These are phyloP conservation scores for Myxozyma melibiosi DNA, from an alignment of 805 yeast genomes.

Conservation along the genomic window DNA sequence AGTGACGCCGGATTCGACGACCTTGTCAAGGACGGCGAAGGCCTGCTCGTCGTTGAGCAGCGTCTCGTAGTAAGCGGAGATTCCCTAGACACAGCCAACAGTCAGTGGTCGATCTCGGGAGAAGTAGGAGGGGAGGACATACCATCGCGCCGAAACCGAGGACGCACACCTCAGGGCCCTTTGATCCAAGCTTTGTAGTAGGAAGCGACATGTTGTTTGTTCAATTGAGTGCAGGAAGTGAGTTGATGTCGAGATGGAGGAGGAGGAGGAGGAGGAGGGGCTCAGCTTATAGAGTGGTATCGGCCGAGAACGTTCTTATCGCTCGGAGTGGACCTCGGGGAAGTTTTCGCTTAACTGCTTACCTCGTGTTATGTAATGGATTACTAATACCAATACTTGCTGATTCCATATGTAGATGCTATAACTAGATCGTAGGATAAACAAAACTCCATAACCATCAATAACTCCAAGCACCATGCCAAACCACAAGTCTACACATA, in stretches of 20 bases:
- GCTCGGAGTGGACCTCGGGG: too few relatives aligned
- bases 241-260: background rate
- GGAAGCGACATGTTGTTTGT: constrained; percentile 10
- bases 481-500: too few relatives aligned
- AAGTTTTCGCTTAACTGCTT: too few relatives aligned
- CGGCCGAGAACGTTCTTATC: too few relatives aligned
- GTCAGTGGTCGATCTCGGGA: background rate
- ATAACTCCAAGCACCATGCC: too few relatives aligned
- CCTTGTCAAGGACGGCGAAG: constrained; percentile 53
- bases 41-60: constrained; percentile 50
- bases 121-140: constrained; percentile 36
- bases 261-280: background rate
- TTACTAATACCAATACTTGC: too few relatives aligned
- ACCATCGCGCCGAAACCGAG: constrained; percentile 31
- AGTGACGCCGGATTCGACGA: constrained; percentile 51
- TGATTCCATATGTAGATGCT: too few relatives aligned
- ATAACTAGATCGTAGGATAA: too few relatives aligned
- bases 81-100: constrained; percentile 12
- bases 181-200: constrained; percentile 18
- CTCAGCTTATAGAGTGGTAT: too few relatives aligned
- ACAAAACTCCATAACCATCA: too few relatives aligned
- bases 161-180: constrained; percentile 22
- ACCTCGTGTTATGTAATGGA: too few relatives aligned
- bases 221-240: background rate
- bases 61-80: constrained; percentile 28